Evolutionary conservation across 768 basidiomycete species (phyloP), one percentile per base, ranked within the genome.

Genomic region (Mrakia frigida): DNA sequence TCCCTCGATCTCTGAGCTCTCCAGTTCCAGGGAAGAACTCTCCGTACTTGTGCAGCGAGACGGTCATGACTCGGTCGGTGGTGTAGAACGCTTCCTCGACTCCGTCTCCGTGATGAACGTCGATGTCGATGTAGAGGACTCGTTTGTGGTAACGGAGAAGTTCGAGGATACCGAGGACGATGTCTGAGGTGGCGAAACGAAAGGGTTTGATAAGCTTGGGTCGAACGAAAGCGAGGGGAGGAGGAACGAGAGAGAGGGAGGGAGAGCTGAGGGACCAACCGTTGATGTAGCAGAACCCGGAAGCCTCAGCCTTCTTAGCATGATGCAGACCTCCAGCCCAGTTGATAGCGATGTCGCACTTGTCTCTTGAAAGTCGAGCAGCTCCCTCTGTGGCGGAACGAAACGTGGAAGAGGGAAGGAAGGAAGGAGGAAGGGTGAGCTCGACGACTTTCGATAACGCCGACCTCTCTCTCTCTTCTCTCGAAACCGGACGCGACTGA

Each of bases 81-180:
- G 94, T 95, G 83, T 98, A 99, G 83, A 99, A 99, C 0, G 97
- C 97, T 84, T 99, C 97, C 82, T 99, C 97, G 33, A 99, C 97
- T 60, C 97, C 97, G 83, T 99, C 97, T 23, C 97, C 97, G 78
- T 99, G 97, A 82, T 99, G 97, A 1, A 97, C 93, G 82, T 99
- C 97, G 76, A 99, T 95, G 82, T 99, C 97, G 80, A 99, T 94
- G 84, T 99, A 99, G 31, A 99, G 87, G 39, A 99, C 97, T 46
- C 97, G 88, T 18, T 88, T 89, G 82, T 98, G 94, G 83, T 97
- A 97, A 80, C 96, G 87, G 74, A 98, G 86, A 16, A 99, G 87
- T 83, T 98, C 97, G 41, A 98, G 87, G 77, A 98, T 96, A 3
- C 96, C 96, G 28, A 99, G 88, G 10, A 99, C 97, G 79, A 98